These are phyloP conservation scores for Yamagishiella unicocca DNA, from an alignment of 139 green algal genomes.

Conservation along the genomic window DNA sequence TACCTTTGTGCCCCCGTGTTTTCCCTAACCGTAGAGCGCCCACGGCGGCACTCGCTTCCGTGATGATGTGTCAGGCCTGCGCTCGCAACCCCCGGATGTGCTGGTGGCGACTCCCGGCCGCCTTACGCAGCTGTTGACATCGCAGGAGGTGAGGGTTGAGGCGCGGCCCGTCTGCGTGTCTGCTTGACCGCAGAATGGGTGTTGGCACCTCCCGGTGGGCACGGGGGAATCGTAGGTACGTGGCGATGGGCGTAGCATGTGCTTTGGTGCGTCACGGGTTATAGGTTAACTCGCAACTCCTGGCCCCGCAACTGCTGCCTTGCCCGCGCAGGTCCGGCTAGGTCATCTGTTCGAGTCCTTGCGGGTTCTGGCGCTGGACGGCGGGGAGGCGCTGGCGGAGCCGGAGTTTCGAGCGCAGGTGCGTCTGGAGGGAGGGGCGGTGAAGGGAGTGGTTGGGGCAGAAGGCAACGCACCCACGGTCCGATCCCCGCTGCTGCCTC, in stretches of 20 bases:
- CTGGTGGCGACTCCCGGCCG: conserved; percentile 22
- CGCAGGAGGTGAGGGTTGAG: not conserved
- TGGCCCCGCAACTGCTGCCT: too few relatives aligned
- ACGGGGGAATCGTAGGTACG: too few relatives aligned
- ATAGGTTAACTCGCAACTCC: too few relatives aligned
- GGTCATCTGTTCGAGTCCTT: not conserved
- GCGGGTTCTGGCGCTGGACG: conserved; percentile 12
- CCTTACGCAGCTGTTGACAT: not conserved
- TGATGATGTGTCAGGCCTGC: conserved; percentile 13
- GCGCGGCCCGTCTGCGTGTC: too few relatives aligned
- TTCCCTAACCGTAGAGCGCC: too few relatives aligned
- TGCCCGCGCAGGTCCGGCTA: not conserved
- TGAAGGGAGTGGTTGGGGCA: too few relatives aligned
- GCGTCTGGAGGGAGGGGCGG: not conserved
- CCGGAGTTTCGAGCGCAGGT: not conserved
- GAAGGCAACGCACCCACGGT: too few relatives aligned
- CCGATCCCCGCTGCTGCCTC: too few relatives aligned
- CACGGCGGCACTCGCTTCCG: conserved; percentile 16
- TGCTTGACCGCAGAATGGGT: too few relatives aligned
- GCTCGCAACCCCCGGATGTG: not conserved
- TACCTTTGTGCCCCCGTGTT: not conserved
- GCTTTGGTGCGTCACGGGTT: too few relatives aligned
- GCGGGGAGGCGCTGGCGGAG: conserved; percentile 5
- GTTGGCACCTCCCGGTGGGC: too few relatives aligned
- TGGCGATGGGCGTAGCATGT: too few relatives aligned